Conservation (phyloP, 495 filamentous ascomycete species). For the Aspergillus sclerotiicarbonarius region DNA sequence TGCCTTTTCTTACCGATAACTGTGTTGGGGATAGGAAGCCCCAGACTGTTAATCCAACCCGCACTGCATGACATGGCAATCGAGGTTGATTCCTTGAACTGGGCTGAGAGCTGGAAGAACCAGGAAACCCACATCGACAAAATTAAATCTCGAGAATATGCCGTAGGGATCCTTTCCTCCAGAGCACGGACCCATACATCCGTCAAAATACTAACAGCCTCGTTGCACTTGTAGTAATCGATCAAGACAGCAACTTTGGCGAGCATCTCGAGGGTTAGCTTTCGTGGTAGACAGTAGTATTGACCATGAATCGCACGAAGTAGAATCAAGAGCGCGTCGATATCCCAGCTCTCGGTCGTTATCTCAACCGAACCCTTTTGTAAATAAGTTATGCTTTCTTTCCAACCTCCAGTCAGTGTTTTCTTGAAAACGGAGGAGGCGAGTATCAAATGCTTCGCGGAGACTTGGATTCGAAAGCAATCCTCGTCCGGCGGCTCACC, state of each 20-base stretch:
- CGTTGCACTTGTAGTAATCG: constrained; percentile 51
- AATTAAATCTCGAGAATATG: constrained; percentile 28
- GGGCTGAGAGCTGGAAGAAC: constrained; percentile 27
- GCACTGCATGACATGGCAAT: constrained; percentile 23
- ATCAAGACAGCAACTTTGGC: constrained; percentile 52
- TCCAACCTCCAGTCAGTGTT: constrained; percentile 31
- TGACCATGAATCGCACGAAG: constrained; percentile 52
- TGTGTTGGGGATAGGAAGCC: constrained; percentile 27
- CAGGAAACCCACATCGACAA: constrained; percentile 41
- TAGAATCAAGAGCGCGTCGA: constrained; percentile 47
- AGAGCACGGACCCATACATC: constrained; percentile 43
- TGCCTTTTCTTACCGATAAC: constrained; percentile 26
- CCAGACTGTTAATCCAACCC: constrained; percentile 20
- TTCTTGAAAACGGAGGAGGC: constrained; percentile 49
- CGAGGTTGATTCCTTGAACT: constrained; percentile 24
- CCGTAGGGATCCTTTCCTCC: constrained; percentile 15
- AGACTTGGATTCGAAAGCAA: constrained; percentile 39
- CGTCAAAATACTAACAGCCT: constrained; percentile 38
- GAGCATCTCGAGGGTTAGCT: constrained; percentile 45
- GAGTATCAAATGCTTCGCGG: constrained; percentile 51
- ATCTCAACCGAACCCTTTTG: constrained; percentile 47
- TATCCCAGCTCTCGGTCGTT: constrained; percentile 36
- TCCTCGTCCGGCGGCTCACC: too few relatives aligned
- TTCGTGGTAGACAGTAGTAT: constrained; percentile 36
- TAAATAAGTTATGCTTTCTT: too few relatives aligned